Evolutionary conservation across 345 rosid species (phyloP), one percentile per base, ranked within the genome.

Genomic region (Streptanthus diversifolius): DNA sequence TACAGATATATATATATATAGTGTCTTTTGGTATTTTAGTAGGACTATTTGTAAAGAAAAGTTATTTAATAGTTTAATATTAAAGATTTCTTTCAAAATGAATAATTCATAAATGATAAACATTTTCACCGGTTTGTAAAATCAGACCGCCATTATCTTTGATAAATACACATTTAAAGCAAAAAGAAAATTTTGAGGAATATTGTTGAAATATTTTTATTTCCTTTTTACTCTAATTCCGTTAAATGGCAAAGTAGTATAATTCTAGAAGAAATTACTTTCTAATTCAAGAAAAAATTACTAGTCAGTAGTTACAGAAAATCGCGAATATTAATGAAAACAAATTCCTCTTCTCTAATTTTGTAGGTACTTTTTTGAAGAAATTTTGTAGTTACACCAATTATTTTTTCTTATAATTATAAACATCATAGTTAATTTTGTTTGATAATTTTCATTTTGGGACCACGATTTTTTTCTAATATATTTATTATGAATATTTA

Each of bases 1-100:
- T 29, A 39, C 52, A 66, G 45, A 43, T 76, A 64, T 71, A 77
- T 77, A 77, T 68, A 71, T 72, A n/a, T 29, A 55, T 49, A 56
- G 33, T 49, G 68, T 35, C 66, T 25, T 70, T 53, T 48, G 24
- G 5, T 27, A 45, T 7, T 41, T 41, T 17, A 45, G 24, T 45
- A 47, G 5, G 19, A 48, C 24, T 47, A 27, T 22, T 21, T 51
- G 47, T 15, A 6, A n/a, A 51, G 5, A 18, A 55, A 33, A 51
- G 33, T 13, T 22, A 41, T 21, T 15, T 22, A 8, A 5, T 61
- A 75, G 35, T 75, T 68, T 49, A 45, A 22, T 49, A 51, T 12
- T 25, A 11, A 3, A 40, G 2, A 32, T 52, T 41, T 68, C 0
- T 75, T 22, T 75, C 52, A 17, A 58, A 18, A 14, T 32, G 58